phyloP scores from a whole-genome alignment of 1,139 yeast species.

The Yamadazyma aaseri region DNA sequence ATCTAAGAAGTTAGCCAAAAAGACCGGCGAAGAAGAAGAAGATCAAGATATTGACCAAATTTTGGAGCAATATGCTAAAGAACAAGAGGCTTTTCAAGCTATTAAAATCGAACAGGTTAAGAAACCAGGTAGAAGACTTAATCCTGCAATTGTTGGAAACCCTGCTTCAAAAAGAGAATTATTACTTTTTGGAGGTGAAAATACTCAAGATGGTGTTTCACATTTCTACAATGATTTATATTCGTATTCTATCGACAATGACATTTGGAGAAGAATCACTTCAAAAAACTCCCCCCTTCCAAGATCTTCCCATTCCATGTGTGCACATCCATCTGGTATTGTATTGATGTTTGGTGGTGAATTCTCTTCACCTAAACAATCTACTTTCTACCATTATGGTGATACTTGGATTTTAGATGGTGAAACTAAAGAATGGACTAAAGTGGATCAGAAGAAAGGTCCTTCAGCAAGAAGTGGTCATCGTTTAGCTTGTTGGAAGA shows the following conservation, averaged over 20 bases:
- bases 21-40: slow-evolving; percentile 76
- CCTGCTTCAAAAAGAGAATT: slow-evolving; percentile 78
- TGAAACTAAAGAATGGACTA: slow-evolving; percentile 84
- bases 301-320: slow-evolving; percentile 91
- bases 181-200: slow-evolving; percentile 88
- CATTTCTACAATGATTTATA: slow-evolving; percentile 79
- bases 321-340: slow-evolving; percentile 88
- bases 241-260: slow-evolving; percentile 72
- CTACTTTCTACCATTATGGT: slow-evolving; percentile 93
- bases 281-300: slow-evolving; percentile 92
- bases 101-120: slow-evolving; percentile 56
- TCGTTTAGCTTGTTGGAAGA: slow-evolving; percentile 88
- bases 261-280: slow-evolving; percentile 74
- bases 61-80: slow-evolving; percentile 71
- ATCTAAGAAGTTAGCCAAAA: slow-evolving; percentile 72
- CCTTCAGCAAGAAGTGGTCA: slow-evolving; percentile 94
- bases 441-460: slow-evolving; percentile 64
- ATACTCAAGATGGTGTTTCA: slow-evolving; percentile 54
- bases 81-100: slow-evolving; percentile 77
- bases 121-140: slow-evolving; percentile 68
- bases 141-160: slow-evolving; percentile 71
- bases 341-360: slow-evolving; percentile 93
- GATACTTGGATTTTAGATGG: slow-evolving; percentile 94
- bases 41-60: slow-evolving; percentile 87
- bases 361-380: slow-evolving; percentile 93